phyloP scores from a whole-genome alignment of 2,329 filamentous ascomycete genomes.

The Colletotrichum australisinense region DNA sequence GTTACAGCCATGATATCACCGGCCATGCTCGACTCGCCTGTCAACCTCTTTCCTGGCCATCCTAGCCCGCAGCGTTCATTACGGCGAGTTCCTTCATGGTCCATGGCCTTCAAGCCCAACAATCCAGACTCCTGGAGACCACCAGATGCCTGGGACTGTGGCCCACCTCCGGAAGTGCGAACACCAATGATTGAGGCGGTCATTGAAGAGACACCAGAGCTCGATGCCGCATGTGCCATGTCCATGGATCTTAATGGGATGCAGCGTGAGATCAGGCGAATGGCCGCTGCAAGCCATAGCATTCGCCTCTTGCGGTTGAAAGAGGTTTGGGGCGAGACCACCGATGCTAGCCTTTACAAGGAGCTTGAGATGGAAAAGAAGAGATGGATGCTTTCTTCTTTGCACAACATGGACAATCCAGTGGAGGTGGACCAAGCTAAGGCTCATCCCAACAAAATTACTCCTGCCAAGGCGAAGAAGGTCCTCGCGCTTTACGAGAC shows the following conservation, averaged over 20 bases:
- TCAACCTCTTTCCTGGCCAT: constrained; percentile 33
- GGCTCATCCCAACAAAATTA: constrained; percentile 30
- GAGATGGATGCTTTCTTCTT: constrained; percentile 70
- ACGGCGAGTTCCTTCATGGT: constrained; percentile 33
- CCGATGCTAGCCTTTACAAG: constrained; percentile 59
- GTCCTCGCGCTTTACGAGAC: constrained; percentile 64
- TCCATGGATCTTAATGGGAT: constrained; percentile 48
- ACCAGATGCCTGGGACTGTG: constrained; percentile 55
- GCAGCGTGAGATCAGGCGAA: constrained; percentile 65
- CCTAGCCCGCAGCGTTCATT: constrained; percentile 14
- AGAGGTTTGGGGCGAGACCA: constrained; percentile 58
- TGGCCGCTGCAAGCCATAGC: constrained; percentile 63
- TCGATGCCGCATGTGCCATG: constrained; percentile 39
- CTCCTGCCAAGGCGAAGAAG: constrained; percentile 42
- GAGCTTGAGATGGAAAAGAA: constrained; percentile 67
- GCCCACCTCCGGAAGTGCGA: constrained; percentile 40
- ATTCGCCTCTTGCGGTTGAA: constrained; percentile 66
- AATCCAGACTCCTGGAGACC: constrained; percentile 58
- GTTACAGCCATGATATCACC: background rate
- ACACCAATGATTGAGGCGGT: constrained; percentile 37
- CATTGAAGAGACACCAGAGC: constrained; percentile 34
- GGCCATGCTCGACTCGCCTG: constrained; percentile 26
- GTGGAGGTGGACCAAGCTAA: constrained; percentile 34
- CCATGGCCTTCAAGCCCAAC: constrained; percentile 44
- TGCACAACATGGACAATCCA: constrained; percentile 59